Base-by-base conservation (phyloP, 2,329 filamentous ascomycete species). In the Phyllosticta citribraziliensis region DNA sequence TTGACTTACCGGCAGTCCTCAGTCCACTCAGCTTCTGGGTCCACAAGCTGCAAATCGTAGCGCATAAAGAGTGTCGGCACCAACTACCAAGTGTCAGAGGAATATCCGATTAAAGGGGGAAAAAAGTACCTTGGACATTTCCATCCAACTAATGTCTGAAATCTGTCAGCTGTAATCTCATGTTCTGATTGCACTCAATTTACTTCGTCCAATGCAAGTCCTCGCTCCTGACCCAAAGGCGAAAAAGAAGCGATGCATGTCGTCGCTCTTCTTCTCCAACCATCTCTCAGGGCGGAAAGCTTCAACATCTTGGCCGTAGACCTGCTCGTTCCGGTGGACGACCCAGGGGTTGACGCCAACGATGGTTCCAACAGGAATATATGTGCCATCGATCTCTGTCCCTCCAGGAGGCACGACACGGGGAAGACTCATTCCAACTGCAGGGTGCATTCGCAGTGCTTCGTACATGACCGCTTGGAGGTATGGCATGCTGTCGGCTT, bases 261-360 rank as follows among this genome's bases (percentile, higher is more conserved):
- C 61, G 55, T 70, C 70, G 54, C 66, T 61, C 10, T 63, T 62
- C n/a, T 67, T 70, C 2, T 73, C 70, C 1, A 80, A 64, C 79
- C 79, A 81, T 20, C 79, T 67, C 58, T 79, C 77, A 0, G 78
- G 78, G n/a, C 67, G 65, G 64, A 76, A 81, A 0, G 69, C 65
- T 12, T 76, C 72, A 0, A 74, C 70, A 56, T 78, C 72, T 1
- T 68, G 30, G 0, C 72, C 71, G 57, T 76, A 81, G 8, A 80
- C 69, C 0, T 66, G 63, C 10, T 68, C 66, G 56, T 79, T 71
- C 19, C 70, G 69, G 24, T 80, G 76, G 0, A 79, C 63, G 0
- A 78, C 75, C 71, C 76, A 78, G 0, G 76, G 67, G 56, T 78
- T 80, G 47, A 78, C 72, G 3, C 77, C 78, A 9, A 79, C 71